Base-by-base conservation (phyloP, 2,329 filamentous ascomycete species). In the Venturia effusa region DNA sequence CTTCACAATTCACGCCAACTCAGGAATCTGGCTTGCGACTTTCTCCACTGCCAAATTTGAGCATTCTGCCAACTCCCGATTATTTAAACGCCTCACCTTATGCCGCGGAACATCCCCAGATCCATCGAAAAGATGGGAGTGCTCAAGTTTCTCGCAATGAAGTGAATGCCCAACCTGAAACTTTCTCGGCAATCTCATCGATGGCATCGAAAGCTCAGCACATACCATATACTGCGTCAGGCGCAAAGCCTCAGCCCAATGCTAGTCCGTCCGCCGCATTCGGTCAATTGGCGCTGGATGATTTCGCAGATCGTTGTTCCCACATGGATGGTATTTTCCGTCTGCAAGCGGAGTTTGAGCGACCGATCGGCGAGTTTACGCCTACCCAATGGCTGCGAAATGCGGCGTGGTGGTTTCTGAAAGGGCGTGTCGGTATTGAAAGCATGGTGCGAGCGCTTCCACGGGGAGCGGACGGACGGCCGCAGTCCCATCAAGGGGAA, bases 371-470 rank as follows among this genome's bases (percentile, higher is more conserved):
- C 64, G 80, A 82, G 37, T 87, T 84, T 61, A 78, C 84, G 0
- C 80, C 88, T 0, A 79, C 82, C 59, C 84, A 91, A 66, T 88
- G 92, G 78, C 80, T 88, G 11, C 83, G 89, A 65, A 87, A 86
- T 30, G 87, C 85, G 3, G 78, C 90, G 0, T 97, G 92, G 92
- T 97, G 92, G 92, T 95, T 96, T 70, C 72, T 96, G 57, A 88
- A 85, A 68, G 92, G 92, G 24, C 86, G 92, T 66, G 84, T 87
- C 70, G 85, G 86, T 11, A 80, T 96, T 61, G 92, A 96, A 73
- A 75, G 77, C 15, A 80, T 87, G 45, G 86, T 95, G 59, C 83
- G 90, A 66, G 86, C 84, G 62, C 82, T 84, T 7, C 81, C 86
- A 37, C 76, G 78, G 41, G 79, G 75, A 51, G 78, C 82, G 4